Conservation (phyloP, 73 alveolate species). For the Tetrahymena elliotti region DNA sequence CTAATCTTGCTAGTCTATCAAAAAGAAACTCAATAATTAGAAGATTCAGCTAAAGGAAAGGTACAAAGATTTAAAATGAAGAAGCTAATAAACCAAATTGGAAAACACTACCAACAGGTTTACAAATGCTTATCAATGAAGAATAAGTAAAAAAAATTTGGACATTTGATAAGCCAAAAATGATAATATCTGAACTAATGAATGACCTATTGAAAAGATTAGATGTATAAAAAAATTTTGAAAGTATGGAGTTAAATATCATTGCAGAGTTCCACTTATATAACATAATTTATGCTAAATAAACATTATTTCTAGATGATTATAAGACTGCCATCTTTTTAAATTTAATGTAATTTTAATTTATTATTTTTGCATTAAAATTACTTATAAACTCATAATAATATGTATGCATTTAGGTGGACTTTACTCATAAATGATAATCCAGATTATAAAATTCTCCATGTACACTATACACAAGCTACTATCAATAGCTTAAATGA, state of each 20-base stretch:
- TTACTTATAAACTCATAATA: not conserved
- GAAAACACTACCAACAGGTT: not conserved
- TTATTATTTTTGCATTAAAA: not conserved
- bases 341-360: not conserved
- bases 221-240: not conserved
- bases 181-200: not conserved
- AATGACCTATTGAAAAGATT: not conserved
- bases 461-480: not conserved
- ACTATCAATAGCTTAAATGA: not conserved
- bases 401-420: not conserved
- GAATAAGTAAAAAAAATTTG: not conserved
- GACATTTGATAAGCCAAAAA: not conserved
- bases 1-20: not conserved
- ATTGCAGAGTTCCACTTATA: not conserved
- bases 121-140: not conserved
- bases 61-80: not conserved
- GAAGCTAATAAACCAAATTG: not conserved
- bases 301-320: not conserved
- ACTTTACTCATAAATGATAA: not conserved
- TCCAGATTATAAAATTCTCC: not conserved
- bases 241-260: not conserved
- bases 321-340: not conserved
- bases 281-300: not conserved
- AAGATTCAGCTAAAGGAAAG: not conserved
- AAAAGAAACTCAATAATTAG: not conserved